Evolutionary conservation across 2,329 filamentous ascomycete species (phyloP).

Genomic region (Helminthosporium solani): DNA sequence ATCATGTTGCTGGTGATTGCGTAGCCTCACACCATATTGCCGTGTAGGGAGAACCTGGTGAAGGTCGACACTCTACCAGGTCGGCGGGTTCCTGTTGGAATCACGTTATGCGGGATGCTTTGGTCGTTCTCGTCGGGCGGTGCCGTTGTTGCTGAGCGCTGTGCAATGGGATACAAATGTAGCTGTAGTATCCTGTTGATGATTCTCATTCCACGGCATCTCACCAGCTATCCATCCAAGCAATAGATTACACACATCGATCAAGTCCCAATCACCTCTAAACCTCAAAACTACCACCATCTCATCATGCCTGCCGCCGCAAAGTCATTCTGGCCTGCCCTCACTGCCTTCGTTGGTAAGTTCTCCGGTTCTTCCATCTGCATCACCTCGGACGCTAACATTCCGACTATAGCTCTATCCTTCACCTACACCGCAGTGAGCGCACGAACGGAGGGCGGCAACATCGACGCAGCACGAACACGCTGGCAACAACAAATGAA

Average conservation of each 20-base stretch:
- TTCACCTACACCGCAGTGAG: constrained; percentile 37
- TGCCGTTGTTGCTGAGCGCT: constrained; percentile 4
- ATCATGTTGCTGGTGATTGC: constrained; percentile 3
- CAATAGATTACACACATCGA: not conserved
- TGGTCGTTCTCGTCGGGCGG: not conserved
- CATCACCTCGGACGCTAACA: constrained; percentile 7
- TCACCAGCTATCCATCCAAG: not conserved
- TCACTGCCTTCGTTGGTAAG: constrained; percentile 36
- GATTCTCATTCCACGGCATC: constrained; percentile 9
- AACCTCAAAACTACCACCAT: not conserved
- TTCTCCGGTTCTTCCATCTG: not conserved
- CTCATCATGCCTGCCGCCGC: constrained; percentile 32
- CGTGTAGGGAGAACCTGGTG: constrained; percentile 1
- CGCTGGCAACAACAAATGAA: constrained; percentile 35
- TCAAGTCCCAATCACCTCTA: not conserved
- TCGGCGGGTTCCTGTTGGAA: constrained; percentile 11
- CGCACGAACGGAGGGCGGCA: constrained; percentile 34
- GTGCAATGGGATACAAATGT: constrained; percentile 9
- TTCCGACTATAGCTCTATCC: constrained; percentile 19
- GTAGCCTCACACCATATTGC: constrained; percentile 6
- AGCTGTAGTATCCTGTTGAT: constrained; percentile 2
- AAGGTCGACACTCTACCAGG: not conserved
- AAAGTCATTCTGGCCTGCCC: constrained; percentile 36
- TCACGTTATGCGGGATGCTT: constrained; percentile 6
- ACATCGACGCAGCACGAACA: constrained; percentile 34